Evolutionary conservation across 2,329 filamentous ascomycete genomes (phyloP).

Genomic region (Camptophora hylomeconis): DNA sequence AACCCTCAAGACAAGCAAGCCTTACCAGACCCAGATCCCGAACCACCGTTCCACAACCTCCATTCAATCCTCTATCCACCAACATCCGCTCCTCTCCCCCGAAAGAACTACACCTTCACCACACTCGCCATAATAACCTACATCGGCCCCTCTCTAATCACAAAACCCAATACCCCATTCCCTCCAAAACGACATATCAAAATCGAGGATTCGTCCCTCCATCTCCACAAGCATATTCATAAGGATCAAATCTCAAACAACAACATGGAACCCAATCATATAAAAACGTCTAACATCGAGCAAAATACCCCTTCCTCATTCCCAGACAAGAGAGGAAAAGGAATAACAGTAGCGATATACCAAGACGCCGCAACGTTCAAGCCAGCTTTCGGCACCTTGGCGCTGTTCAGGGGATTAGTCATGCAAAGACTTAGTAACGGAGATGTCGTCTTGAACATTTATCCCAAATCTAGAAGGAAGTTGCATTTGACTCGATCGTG

Average conservation of each 20-base stretch:
- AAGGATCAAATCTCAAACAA: background rate
- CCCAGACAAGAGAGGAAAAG: no score
- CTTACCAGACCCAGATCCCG: background rate
- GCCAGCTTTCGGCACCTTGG: slow-evolving; percentile 19
- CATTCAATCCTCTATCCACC: slow-evolving; percentile 12
- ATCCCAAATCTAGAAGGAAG: no score
- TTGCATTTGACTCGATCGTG: no score
- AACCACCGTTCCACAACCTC: slow-evolving; percentile 12
- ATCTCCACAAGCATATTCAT: slow-evolving; percentile 5
- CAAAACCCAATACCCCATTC: slow-evolving; percentile 15
- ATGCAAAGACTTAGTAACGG: slow-evolving; percentile 19
- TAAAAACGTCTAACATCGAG: background rate
- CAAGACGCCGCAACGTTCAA: slow-evolving; percentile 18
- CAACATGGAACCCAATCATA: slow-evolving; percentile 1
- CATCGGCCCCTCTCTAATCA: slow-evolving; percentile 17
- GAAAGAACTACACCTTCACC: slow-evolving; percentile 14
- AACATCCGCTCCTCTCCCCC: slow-evolving; percentile 9
- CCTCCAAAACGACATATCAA: slow-evolving; percentile 21
- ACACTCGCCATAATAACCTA: slow-evolving; percentile 9
- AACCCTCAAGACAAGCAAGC: background rate
- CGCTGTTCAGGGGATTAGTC: slow-evolving; percentile 18
- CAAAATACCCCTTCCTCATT: no score
- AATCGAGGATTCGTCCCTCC: slow-evolving; percentile 17
- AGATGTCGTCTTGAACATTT: slow-evolving; percentile 20
- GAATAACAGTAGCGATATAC: slow-evolving; percentile 20